Conservation (phyloP, 768 basidiomycete genomes). For the Mycena amicta region DNA sequence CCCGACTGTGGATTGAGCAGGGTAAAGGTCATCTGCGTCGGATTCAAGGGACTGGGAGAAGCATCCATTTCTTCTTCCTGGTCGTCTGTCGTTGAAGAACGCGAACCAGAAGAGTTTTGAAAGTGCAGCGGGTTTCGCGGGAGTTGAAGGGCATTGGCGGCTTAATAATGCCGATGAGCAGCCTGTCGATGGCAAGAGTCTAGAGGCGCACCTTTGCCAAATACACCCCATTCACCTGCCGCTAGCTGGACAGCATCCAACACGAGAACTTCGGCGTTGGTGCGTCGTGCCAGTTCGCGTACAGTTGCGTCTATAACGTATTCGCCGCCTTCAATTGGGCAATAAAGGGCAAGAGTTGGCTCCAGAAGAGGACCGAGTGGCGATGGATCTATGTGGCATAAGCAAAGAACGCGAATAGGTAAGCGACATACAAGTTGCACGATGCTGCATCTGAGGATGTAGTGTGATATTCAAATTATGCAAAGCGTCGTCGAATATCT, state of each 20-base stretch:
- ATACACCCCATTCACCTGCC: constrained; percentile 84
- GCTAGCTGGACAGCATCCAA: constrained; percentile 84
- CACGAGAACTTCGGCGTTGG: constrained; percentile 80
- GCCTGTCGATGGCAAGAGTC: background rate
- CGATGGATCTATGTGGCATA: constrained; percentile 40
- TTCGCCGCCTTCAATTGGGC: constrained; percentile 87
- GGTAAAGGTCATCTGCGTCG: constrained; percentile 45
- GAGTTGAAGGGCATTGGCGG: constrained; percentile 68
- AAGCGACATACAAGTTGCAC: constrained; percentile 47
- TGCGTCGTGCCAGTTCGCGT: constrained; percentile 70
- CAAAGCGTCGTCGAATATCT: constrained; percentile 75
- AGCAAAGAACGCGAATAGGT: background rate
- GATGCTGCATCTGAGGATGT: constrained; percentile 81
- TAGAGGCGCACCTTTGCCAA: constrained; percentile 66
- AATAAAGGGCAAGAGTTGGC: constrained; percentile 84
- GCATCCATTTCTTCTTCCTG: constrained; percentile 46
- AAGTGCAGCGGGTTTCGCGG: constrained; percentile 81
- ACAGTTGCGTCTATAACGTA: constrained; percentile 82
- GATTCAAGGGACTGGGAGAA: constrained; percentile 31
- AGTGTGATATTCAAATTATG: constrained; percentile 76
- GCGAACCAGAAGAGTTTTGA: constrained; percentile 31
- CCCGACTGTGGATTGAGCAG: constrained; percentile 41
- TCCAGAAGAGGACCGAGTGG: constrained; percentile 60
- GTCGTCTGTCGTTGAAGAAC: constrained; percentile 44
- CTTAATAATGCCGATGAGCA: constrained; percentile 40